phyloP scores from a whole-genome alignment of 495 filamentous ascomycete genomes.

The Penicillium malachiteum region DNA sequence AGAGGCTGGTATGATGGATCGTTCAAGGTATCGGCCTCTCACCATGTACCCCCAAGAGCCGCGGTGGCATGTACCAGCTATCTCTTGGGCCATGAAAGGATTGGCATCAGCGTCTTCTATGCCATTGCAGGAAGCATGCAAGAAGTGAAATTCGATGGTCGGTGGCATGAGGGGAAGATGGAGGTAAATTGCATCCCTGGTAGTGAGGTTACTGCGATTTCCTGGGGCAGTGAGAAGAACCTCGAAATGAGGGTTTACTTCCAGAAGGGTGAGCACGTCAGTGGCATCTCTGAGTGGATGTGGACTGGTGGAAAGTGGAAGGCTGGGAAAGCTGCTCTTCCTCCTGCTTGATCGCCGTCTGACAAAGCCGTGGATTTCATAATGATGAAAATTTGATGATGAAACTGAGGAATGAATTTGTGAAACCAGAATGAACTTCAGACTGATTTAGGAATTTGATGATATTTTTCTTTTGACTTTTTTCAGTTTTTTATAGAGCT shows the following conservation, averaged over 20 bases:
- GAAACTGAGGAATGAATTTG: background rate
- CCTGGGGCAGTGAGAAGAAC: slow-evolving; percentile 9
- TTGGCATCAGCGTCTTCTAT: slow-evolving; percentile 14
- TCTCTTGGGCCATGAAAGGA: background rate
- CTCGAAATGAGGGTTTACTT: slow-evolving; percentile 17
- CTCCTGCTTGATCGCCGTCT: slow-evolving; percentile 10
- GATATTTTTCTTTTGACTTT: too few species aligned
- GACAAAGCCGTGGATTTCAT: background rate
- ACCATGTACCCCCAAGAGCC: background rate
- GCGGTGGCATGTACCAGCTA: slow-evolving; percentile 17
- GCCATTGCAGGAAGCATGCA: background rate
- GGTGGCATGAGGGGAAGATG: slow-evolving; percentile 8
- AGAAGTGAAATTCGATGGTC: slow-evolving; percentile 10
- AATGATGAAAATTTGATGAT: background rate
- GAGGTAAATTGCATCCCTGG: slow-evolving; percentile 12
- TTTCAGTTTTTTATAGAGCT: too few species aligned
- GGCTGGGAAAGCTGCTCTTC: slow-evolving; percentile 10
- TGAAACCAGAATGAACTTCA: too few species aligned
- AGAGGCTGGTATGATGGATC: slow-evolving; percentile 19
- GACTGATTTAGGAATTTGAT: background rate
- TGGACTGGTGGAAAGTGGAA: slow-evolving; percentile 9
- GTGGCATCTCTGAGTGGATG: slow-evolving; percentile 14
- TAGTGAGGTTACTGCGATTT: slow-evolving; percentile 11
- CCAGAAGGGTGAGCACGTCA: slow-evolving; percentile 18
- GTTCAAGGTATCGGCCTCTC: slow-evolving; percentile 1